A percentile compares a stretch with the other conserved stretches of the same genome.
These are phyloP conservation scores for Eragrostis curvula DNA, from an alignment of 176 grass and related monocot genomes.

Conservation along the genomic window DNA sequence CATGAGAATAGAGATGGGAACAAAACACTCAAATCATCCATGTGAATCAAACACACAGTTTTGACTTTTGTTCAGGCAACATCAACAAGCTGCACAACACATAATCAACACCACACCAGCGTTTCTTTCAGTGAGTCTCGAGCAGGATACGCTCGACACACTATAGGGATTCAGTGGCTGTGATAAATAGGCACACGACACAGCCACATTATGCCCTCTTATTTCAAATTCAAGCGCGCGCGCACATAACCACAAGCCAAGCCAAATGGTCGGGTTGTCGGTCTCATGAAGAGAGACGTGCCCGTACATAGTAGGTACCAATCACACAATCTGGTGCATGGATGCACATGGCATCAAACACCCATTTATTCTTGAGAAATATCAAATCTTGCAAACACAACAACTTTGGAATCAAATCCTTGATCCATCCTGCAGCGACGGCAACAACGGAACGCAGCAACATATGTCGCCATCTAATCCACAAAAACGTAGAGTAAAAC, in stretches of 20 bases:
- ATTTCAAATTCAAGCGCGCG: neutral
- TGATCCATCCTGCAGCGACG: neutral
- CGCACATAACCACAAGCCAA: neutral
- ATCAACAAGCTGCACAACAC: too few relatives aligned
- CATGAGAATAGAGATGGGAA: too few relatives aligned
- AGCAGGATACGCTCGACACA: neutral
- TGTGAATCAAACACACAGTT: too few relatives aligned
- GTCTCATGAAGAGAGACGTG: too few relatives aligned
- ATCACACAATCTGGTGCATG: too few relatives aligned
- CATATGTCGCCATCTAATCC: neutral
- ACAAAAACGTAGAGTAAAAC: neutral
- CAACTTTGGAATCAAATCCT: neutral
- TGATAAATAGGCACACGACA: neutral
- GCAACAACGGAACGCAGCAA: neutral
- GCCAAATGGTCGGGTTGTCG: neutral
- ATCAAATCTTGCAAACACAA: neutral
- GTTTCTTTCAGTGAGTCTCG: too few relatives aligned
- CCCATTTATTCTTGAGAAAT: constrained; percentile 6
- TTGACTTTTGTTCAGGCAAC: too few relatives aligned
- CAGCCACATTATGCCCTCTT: neutral
- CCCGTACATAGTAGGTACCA: too few relatives aligned
- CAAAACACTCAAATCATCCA: too few relatives aligned
- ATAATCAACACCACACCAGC: too few relatives aligned
- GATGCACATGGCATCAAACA: neutral
- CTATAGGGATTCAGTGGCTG: neutral